Conservation (phyloP, 805 yeast species). For the Wickerhamomyces mucosus region DNA sequence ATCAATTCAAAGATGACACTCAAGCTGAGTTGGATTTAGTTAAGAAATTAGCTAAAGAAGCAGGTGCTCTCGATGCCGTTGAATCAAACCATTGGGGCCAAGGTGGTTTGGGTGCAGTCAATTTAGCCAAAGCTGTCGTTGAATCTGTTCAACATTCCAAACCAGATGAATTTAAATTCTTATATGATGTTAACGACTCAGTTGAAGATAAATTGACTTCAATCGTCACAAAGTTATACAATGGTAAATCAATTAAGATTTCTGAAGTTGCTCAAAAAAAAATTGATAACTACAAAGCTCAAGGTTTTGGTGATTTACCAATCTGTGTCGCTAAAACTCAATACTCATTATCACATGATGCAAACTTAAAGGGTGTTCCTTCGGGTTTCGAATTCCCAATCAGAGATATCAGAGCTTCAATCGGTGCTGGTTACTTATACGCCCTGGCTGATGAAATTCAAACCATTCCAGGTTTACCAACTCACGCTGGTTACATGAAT, state of each 20-base stretch:
- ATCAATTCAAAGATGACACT: conserved; percentile 68
- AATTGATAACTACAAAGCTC: conserved; percentile 56
- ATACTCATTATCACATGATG: conserved; percentile 77
- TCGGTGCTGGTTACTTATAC: conserved; percentile 80
- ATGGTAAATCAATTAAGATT: conserved; percentile 64
- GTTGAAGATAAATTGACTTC: conserved; percentile 60
- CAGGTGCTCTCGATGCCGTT: conserved; percentile 75
- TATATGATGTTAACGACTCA: conserved; percentile 51
- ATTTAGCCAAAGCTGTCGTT: conserved; percentile 62
- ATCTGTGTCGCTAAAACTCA: conserved; percentile 83
- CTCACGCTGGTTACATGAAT: conserved; percentile 81
- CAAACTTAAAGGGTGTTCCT: conserved; percentile 76
- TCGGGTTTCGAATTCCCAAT: conserved; percentile 72
- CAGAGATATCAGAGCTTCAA: conserved; percentile 67
- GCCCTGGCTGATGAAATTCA: conserved; percentile 82
- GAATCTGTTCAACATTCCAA: conserved; percentile 43
- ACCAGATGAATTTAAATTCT: conserved; percentile 35
- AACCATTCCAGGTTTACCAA: conserved; percentile 81
- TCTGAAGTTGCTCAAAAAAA: conserved; percentile 61
- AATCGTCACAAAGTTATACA: conserved; percentile 71
- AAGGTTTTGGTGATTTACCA: conserved; percentile 72
- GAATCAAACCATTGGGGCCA: conserved; percentile 81
- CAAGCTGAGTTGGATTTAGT: conserved; percentile 60
- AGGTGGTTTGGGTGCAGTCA: conserved; percentile 77
- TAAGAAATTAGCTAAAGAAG: conserved; percentile 55